Evolutionary conservation across 352 stramenopile species (phyloP).

Genomic region (Thalassiosira hispida): DNA sequence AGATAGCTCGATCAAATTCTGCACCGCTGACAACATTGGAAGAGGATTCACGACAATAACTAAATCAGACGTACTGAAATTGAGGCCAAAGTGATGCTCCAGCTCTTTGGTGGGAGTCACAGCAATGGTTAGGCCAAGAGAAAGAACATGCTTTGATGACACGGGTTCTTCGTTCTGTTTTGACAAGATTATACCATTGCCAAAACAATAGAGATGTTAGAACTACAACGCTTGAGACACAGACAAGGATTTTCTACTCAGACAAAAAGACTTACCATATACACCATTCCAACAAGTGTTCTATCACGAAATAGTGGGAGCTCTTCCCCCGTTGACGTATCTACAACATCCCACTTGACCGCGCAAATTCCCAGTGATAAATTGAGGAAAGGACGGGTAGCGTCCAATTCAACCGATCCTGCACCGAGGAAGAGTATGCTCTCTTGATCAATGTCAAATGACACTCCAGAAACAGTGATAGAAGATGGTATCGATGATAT

Average conservation of each 20-base stretch:
- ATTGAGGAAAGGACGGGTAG: conserved; percentile 17
- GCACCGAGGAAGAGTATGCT: conserved; percentile 12
- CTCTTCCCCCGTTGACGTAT: not conserved
- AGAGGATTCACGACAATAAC: conserved; percentile 54
- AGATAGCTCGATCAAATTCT: conserved; percentile 38
- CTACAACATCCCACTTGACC: conserved; percentile 23
- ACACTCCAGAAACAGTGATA: conserved; percentile 31
- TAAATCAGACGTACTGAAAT: conserved; percentile 36
- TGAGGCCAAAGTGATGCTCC: conserved; percentile 23
- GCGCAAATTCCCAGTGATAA: conserved; percentile 10
- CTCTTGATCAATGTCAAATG: conserved; percentile 34
- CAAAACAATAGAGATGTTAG: too few relatives aligned
- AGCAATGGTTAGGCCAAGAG: conserved; percentile 24
- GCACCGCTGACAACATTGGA: conserved; percentile 46
- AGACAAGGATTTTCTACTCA: not conserved
- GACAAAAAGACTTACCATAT: conserved; percentile 28
- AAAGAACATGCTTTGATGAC: conserved; percentile 14
- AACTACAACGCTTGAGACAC: too few relatives aligned
- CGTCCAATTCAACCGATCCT: conserved; percentile 19
- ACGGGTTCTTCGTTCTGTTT: not conserved
- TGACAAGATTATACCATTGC: not conserved
- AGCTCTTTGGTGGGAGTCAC: conserved; percentile 35
- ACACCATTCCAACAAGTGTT: conserved; percentile 37
- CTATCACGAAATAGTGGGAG: conserved; percentile 20
- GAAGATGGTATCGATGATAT: conserved; percentile 22